Evolutionary conservation across 139 green algal species (phyloP), one percentile per base, ranked within the genome.

Genomic region (Picochlorum sp.): DNA sequence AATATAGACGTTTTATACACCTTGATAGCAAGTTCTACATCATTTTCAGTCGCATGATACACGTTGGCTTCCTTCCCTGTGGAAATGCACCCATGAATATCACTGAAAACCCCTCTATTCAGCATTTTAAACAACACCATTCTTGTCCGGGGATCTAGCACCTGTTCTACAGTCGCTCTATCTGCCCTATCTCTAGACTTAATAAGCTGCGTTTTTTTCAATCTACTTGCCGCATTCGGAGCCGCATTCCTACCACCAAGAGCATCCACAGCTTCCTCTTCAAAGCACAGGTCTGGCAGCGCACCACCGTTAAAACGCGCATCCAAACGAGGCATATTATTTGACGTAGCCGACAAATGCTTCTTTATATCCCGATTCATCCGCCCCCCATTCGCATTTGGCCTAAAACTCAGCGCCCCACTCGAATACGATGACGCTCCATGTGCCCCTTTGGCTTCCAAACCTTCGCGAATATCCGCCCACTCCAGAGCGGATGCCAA

Each of bases 41-140:
- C 31, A 32, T 50, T 8, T 16, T 61, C 64, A 50, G 7, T 31
- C 36, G 87, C 92, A 54, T 96, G 85, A 69, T 98, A 98, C 54
- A 99, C 93, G 54, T 98, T 99, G 50, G 93, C 92, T 75, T 99
- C 92, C 65, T 99, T 99, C 57, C 93, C 93, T 2, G 93, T 99
- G 29, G 78, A 90, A 13, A 99, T 69, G 60, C 86, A 96, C 43
- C 93, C 93, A 61, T 95, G 77, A 69, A 99, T 95, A 50, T 85
- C 83, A 3, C 22, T 59, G 59, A 94, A 90, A 18, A 94, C 55
- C 0, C 84, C 87, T 5, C 74, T 63, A 62, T 94, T 94, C 10
- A 94, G 74, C 88, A 98, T 89, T 79, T 96, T 98, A 78, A 97
- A 96, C 33, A 99, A 71, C 36, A 89, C 88, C 85, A 96, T 90